A percentile compares a stretch with the other conserved stretches of the same genome.
Conservation (phyloP, 2,329 filamentous ascomycete genomes). For the Alternaria longipes region DNA sequence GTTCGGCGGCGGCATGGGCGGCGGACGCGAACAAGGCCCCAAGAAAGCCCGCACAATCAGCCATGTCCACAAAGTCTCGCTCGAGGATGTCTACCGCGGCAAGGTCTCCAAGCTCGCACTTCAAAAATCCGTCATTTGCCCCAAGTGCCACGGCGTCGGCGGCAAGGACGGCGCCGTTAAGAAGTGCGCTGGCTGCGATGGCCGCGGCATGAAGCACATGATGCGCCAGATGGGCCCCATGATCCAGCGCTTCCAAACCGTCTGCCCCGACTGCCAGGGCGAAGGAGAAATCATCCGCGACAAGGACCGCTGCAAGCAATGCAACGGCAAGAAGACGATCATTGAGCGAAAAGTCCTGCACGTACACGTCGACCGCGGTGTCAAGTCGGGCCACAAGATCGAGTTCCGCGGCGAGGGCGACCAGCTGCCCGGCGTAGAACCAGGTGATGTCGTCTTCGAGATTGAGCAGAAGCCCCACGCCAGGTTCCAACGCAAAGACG, state of each 20-base stretch:
- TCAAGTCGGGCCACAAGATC: slow-evolving; percentile 92
- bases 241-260: slow-evolving; percentile 99
- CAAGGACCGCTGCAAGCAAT: slow-evolving; percentile 97
- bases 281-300: slow-evolving; percentile 97
- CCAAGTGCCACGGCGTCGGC: slow-evolving; percentile 91
- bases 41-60: slow-evolving; percentile 95
- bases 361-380: slow-evolving; percentile 95
- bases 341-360: slow-evolving; percentile 98
- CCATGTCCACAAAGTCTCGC: slow-evolving; percentile 96
- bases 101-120: slow-evolving; percentile 97
- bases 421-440: slow-evolving; percentile 89
- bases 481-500: slow-evolving; percentile 94
- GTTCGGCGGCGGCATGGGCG: slow-evolving; percentile 64
- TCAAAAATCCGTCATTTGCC: slow-evolving; percentile 96
- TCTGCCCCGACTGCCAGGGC: slow-evolving; percentile 97
- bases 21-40: slow-evolving; percentile 82
- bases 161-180: slow-evolving; percentile 98
- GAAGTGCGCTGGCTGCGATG: slow-evolving; percentile 89
- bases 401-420: slow-evolving; percentile 98
- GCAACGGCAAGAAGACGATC: slow-evolving; percentile 95
- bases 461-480: slow-evolving; percentile 99
- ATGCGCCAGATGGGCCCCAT: slow-evolving; percentile 99
- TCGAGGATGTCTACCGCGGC: slow-evolving; percentile 97
- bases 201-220: slow-evolving; percentile 99
- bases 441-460: slow-evolving; percentile 97